These are phyloP conservation scores for Monilinia laxa DNA, from an alignment of 2,329 filamentous ascomycete genomes.

Conservation along the genomic window DNA sequence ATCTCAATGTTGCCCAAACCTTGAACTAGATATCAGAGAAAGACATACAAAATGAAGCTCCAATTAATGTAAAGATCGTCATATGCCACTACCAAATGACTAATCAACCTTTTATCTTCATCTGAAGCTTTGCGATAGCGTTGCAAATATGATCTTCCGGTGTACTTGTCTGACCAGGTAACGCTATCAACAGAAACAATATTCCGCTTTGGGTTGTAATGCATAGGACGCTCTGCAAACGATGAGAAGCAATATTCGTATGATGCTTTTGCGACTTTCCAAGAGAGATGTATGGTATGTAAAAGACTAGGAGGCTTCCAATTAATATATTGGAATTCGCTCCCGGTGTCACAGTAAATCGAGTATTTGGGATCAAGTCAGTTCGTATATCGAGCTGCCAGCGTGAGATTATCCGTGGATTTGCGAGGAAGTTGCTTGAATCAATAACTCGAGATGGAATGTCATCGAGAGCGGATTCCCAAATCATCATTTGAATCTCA, in stretches of 20 bases:
- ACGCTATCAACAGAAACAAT: neutral
- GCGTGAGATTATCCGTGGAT: neutral
- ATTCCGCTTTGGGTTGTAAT: neutral
- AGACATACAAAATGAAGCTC: too few species aligned
- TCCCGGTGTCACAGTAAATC: neutral
- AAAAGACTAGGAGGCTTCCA: neutral
- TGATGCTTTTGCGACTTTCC: neutral
- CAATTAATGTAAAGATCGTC: too few species aligned
- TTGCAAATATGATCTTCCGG: too few species aligned
- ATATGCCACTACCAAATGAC: neutral
- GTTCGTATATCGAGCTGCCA: neutral
- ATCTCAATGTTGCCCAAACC: neutral
- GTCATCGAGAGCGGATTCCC: neutral
- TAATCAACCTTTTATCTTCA: neutral
- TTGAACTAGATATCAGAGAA: neutral
- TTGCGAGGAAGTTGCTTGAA: too few species aligned
- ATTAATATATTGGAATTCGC: neutral
- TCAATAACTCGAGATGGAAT: neutral
- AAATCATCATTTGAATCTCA: neutral
- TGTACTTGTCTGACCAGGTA: too few species aligned
- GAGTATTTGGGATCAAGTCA: too few species aligned
- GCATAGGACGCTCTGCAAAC: neutral
- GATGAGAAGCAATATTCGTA: neutral
- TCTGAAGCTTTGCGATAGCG: neutral
- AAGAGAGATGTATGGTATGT: neutral